Conservation (phyloP, 768 basidiomycete genomes). For the Solioccasus polychromus region DNA sequence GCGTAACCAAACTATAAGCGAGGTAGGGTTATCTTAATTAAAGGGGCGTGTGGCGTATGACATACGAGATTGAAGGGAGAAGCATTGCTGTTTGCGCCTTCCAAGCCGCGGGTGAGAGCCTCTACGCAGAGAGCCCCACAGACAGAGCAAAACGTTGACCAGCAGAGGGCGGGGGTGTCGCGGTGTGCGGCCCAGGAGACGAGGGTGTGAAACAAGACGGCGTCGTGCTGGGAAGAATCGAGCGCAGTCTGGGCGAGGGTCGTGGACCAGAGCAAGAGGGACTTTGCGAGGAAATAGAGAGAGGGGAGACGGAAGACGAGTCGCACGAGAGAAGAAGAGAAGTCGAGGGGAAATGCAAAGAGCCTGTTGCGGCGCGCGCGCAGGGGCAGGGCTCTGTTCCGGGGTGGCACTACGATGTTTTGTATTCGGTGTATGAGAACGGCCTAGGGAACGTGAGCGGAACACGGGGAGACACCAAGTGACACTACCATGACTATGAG, state of each 20-base stretch:
- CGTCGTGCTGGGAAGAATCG: conserved; percentile 35
- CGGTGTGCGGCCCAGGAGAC: conserved; percentile 44
- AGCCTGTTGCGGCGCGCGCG: conserved; percentile 21
- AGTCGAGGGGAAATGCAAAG: conserved; percentile 59
- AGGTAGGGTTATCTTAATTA: not conserved
- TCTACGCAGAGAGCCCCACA: conserved; percentile 65
- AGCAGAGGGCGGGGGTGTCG: conserved; percentile 65
- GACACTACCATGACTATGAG: conserved; percentile 58
- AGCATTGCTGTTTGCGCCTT: conserved; percentile 54
- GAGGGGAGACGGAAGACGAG: conserved; percentile 60
- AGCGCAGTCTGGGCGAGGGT: conserved; percentile 57
- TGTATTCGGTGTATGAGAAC: conserved; percentile 74
- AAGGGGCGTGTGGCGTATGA: conserved; percentile 10
- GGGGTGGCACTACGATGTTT: conserved; percentile 71
- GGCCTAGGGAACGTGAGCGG: conserved; percentile 40
- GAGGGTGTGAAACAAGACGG: conserved; percentile 34
- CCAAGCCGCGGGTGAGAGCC: conserved; percentile 63
- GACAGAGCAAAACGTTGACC: conserved; percentile 69
- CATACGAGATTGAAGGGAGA: conserved; percentile 73
- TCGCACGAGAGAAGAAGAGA: conserved; percentile 58
- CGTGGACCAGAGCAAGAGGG: conserved; percentile 55
- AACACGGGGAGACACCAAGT: not conserved
- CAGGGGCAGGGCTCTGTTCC: conserved; percentile 23
- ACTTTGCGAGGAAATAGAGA: conserved; percentile 55
- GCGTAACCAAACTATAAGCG: conserved; percentile 65